Conservation (phyloP, 2,329 filamentous ascomycete species). For the Neurospora crassa region DNA sequence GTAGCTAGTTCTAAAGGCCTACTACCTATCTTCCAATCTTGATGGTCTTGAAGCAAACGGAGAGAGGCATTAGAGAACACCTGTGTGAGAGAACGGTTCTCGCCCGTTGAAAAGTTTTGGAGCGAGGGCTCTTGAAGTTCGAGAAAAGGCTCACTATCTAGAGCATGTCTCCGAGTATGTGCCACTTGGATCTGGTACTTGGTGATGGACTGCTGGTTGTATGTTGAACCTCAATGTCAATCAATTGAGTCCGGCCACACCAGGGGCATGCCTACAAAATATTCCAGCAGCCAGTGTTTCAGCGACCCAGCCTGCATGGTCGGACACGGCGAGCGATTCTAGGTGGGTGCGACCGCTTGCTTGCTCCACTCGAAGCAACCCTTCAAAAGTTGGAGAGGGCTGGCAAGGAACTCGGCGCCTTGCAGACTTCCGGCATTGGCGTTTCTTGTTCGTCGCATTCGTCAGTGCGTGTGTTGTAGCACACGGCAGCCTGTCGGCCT, state of each 20-base stretch:
- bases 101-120: neutral
- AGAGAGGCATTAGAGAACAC: no score
- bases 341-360: neutral
- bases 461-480: neutral
- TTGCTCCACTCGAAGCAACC: neutral
- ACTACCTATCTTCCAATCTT: no score
- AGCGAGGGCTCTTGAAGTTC: neutral
- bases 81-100: neutral
- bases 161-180: neutral
- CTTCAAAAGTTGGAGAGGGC: neutral
- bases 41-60: no score
- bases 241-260: neutral
- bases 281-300: slow-evolving; percentile 5
- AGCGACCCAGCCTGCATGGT: slow-evolving; percentile 13
- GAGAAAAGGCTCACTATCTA: neutral
- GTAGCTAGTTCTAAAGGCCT: no score
- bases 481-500: neutral
- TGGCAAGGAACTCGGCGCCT: neutral
- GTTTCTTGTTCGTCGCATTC: neutral
- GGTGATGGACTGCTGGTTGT: neutral
- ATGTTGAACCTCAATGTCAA: no score
- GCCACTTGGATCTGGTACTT: neutral
- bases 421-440: neutral
- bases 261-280: slow-evolving; percentile 15
- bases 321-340: slow-evolving; percentile 17